Percentiles rank a stretch among this genome's conserved stretches.
Evolutionary conservation across 768 basidiomycete genomes (phyloP).

Genomic region (Cytidiella melzeri): DNA sequence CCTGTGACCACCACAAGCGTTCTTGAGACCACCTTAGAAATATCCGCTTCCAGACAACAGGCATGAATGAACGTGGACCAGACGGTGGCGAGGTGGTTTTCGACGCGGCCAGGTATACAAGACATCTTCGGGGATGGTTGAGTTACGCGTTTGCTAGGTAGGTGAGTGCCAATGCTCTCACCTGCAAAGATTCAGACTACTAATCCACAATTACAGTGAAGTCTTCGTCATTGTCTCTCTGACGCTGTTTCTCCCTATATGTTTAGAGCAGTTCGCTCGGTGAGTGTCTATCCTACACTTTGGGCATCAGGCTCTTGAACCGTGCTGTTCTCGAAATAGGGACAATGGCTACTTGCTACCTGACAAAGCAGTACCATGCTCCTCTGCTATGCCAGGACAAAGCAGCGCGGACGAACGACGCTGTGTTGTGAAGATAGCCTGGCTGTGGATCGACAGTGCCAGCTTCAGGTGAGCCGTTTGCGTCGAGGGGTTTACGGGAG

Average conservation of each 20-base stretch:
- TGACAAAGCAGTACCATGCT: constrained; percentile 57
- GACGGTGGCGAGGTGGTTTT: constrained; percentile 8
- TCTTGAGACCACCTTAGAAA: no score
- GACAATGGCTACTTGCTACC: constrained; percentile 81
- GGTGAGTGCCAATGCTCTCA: not conserved
- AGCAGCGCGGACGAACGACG: constrained; percentile 32
- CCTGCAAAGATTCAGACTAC: not conserved
- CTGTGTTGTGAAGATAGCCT: constrained; percentile 79
- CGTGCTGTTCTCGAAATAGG: constrained; percentile 23
- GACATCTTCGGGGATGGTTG: constrained; percentile 65
- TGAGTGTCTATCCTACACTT: no score
- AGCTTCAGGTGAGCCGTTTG: constrained; percentile 69
- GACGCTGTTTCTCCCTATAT: constrained; percentile 78
- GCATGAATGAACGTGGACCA: no score
- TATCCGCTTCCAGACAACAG: no score
- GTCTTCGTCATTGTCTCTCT: constrained; percentile 79
- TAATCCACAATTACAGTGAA: constrained; percentile 37
- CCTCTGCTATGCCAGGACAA: not conserved
- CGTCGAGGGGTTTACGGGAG: not conserved
- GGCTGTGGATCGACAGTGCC: constrained; percentile 85
- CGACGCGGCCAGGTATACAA: constrained; percentile 18
- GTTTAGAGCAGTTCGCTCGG: constrained; percentile 77
- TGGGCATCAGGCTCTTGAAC: not conserved
- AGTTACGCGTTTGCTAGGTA: constrained; percentile 84
- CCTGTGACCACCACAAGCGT: no score